Base-by-base conservation (phyloP, 257 asterid genomes). In the Datura wrightii region DNA sequence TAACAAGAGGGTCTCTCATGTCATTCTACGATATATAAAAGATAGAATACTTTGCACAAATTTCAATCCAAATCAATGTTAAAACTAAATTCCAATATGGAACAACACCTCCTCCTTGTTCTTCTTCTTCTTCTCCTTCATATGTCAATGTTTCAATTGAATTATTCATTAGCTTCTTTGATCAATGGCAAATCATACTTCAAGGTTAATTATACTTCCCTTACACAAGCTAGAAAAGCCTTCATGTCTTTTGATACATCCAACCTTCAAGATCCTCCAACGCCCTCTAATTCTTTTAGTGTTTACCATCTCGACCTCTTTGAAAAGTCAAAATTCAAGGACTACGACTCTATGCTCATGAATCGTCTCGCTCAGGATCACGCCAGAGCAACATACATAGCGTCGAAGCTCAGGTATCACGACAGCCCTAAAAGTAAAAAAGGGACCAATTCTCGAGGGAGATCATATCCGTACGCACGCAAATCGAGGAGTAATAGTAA, bases 281-380 rank as follows among this genome's bases (percentile, higher is more conserved):
- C 41, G 79, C 79, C 79, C 36, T 14, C 79, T 2, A 16, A 18
- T 18, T 70, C 79, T 41, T 41, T 70, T 16, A 41, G 54, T 70
- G 79, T 70, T 18, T 70, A 41, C 79, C 36, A 16, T 41, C 15
- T 70, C 36, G 79, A 16, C 0, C 8, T 70, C 1, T 41, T 70
- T 70, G 79, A 70, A 41, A 70, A 70, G 34, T 70, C 79, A 70
- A 70, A 70, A 41, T 70, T 41, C 79, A 70, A 70, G 0, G 54
- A 70, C 8, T 70, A 70, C 6, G 54, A 70, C 0, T 70, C 54
- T 1, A 3, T 70, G 0, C 10, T 70, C 8, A 41, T 24, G 4
- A 4, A 70, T 18, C 79, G 79, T 41, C 79, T 41, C 10, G 6
- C 79, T 70, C 36, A 70, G 19, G 79, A 70, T 1, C 36, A 8